Evolutionary conservation across 2,329 filamentous ascomycete genomes (phyloP).

Genomic region (Fusarium armeniacum): DNA sequence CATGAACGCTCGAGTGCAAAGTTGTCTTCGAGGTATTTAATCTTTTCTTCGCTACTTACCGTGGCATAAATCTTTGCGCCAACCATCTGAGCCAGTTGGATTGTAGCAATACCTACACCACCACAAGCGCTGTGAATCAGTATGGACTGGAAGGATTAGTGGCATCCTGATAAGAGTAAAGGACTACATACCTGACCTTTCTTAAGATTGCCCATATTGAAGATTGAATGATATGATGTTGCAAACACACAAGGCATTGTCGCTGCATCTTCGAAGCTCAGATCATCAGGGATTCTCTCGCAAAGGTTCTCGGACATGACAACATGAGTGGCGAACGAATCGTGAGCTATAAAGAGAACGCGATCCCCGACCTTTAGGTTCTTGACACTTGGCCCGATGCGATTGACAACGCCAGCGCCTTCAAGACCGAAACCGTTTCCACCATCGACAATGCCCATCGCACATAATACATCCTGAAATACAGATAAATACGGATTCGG

Average conservation of each 20-base stretch:
- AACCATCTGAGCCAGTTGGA: slow-evolving; percentile 8
- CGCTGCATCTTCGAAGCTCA: slow-evolving; percentile 11
- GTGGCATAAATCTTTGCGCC: slow-evolving; percentile 10
- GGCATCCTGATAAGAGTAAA: fast-evolving
- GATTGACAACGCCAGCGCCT: slow-evolving; percentile 4
- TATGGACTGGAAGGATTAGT: neutral
- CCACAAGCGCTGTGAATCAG: slow-evolving; percentile 3
- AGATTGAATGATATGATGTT: slow-evolving; percentile 5
- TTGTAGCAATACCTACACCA: slow-evolving; percentile 8
- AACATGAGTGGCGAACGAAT: slow-evolving; percentile 1
- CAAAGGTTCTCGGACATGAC: slow-evolving; percentile 4
- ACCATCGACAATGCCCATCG: slow-evolving; percentile 15
- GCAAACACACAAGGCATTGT: slow-evolving; percentile 15
- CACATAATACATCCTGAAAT: neutral
- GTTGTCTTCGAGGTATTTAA: neutral
- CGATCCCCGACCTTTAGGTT: neutral
- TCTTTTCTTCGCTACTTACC: slow-evolving; percentile 9
- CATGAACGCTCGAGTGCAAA: neutral
- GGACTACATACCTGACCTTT: neutral
- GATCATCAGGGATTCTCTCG: slow-evolving; percentile 4
- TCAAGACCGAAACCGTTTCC: slow-evolving; percentile 10
- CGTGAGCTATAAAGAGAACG: slow-evolving; percentile 8
- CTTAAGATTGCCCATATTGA: slow-evolving; percentile 13
- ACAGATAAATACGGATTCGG: neutral
- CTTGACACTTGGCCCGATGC: neutral